Evolutionary conservation across 805 yeast genomes (phyloP), one percentile per base, ranked within the genome.

Genomic region (Saccharomyces jurei): DNA sequence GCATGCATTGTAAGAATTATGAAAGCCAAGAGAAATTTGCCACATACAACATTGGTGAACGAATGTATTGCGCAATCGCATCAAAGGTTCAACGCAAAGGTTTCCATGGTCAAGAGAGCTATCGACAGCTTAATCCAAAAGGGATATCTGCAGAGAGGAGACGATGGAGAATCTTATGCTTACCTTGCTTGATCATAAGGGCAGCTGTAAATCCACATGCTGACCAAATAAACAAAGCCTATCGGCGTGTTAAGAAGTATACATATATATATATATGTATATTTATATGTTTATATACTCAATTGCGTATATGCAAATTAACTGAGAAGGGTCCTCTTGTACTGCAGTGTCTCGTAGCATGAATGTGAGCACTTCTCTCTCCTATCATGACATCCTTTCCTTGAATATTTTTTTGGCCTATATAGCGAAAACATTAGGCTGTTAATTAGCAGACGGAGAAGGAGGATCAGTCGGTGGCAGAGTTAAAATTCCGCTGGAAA

Each of bases 1-100:
- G 97, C 98, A 1, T 88, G 96, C 65, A 89, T 94, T 71, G 98
- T 92, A 44, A 81, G 99, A 64, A 88, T 92, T 66, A 94, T 92
- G 98, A 92, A 92, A 74, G 91, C 97, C 0, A 80, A 97, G 66
- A 87, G 90, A 69, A 78, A 77, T 48, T 75, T 89, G 63, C 81
- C 82, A 59, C 97, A 91, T 67, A 86, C 84, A 50, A 84, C 83
- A 53, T 78, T 92, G 63, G 84, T 90, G 46, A 88, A 86, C 62
- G 98, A 92, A 69, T 92, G 91, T 46, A 84, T 89, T 63, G 86
- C 88, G 56, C 96, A 89, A 67, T 82, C 96, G 3, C 84, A 83
- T 60, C 73, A 71, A 49, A 79, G 98, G 62, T 92, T 94, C 76
- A 82, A 80, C 62, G 97, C 98, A 4, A 83, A 84, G 56, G 84